Evolutionary conservation across 2,329 filamentous ascomycete species (phyloP).

Genomic region (Cladosporium halotolerans): DNA sequence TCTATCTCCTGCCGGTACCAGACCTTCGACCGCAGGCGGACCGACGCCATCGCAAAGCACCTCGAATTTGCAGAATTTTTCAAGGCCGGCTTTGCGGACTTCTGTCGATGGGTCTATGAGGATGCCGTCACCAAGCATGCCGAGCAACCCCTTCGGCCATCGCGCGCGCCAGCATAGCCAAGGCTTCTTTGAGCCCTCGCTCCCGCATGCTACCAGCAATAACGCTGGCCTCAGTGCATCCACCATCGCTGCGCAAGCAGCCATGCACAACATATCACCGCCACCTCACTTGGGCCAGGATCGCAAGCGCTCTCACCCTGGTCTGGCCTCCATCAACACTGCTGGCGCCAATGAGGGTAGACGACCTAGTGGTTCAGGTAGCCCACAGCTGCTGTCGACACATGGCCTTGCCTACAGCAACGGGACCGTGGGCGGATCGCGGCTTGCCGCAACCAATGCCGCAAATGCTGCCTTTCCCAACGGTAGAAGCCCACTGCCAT

Average conservation of each 20-base stretch:
- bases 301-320: conserved; percentile 68
- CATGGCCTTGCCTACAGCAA: conserved; percentile 47
- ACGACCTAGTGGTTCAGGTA: conserved; percentile 23
- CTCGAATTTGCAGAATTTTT: conserved; percentile 30
- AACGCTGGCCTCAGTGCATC: conserved; percentile 52
- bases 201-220: conserved; percentile 45
- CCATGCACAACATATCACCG: conserved; percentile 50
- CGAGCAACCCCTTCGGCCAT: conserved; percentile 39
- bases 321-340: conserved; percentile 50
- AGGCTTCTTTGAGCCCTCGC: conserved; percentile 68
- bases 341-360: conserved; percentile 16
- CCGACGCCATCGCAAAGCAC: conserved; percentile 26
- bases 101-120: conserved; percentile 29
- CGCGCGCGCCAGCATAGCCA: conserved; percentile 64
- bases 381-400: conserved; percentile 23
- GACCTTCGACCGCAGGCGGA: conserved; percentile 30
- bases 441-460: conserved; percentile 62
- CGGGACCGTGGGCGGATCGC: conserved; percentile 54
- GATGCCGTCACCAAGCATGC: conserved; percentile 24
- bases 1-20: conserved; percentile 29
- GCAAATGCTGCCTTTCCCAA: conserved; percentile 66
- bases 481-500: conserved; percentile 47
- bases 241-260: conserved; percentile 73
- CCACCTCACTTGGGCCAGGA: conserved; percentile 21
- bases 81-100: conserved; percentile 25